Base-by-base conservation (phyloP, 306 rosid species). In the Datisca glomerata region DNA sequence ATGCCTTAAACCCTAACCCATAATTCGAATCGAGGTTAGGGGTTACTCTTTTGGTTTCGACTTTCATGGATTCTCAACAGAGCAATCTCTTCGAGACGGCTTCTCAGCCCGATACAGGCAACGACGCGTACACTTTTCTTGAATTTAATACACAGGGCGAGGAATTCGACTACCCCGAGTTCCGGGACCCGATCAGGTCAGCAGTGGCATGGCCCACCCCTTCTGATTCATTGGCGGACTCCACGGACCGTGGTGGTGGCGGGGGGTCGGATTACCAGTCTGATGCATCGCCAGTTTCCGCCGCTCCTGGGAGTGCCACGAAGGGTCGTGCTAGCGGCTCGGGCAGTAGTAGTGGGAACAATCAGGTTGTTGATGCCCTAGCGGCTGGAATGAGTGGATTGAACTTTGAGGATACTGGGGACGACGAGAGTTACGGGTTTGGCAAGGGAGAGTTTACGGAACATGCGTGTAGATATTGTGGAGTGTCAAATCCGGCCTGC, bases 61-160 rank as follows among this genome's bases (percentile, higher is more conserved):
- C 16, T 23, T 0, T 53, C 16, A 91, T 91, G 98, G 96, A 91
- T 72, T 73, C 98, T 2, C 86, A 85, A 54, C 96, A 67, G 56
- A 78, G 21, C 72, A 91, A 70, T 56, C 74, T 84, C 16, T 91
- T 78, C 62, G 98, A 91, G 18, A 74, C 98, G 47, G 94, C 94
- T 21, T 91, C 98, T 48, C 98, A 91, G 55, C 98, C 98, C 3
- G 98, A 91, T 74, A 71, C 86, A 5, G 94, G 59, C 18, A 80
- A 73, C 81, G 98, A 91, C 53, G 98, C 98, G 11, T 91, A 91
- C 75, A 91, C 98, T 12, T 91, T 91, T 59, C 92, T 91, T 47
- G 98, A 91, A 69, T 91, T 91, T 65, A 91, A 85, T 69, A 84
- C 98, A 1, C 98, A 91, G 51, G 98, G 98, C 19, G 98, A 91